Base-by-base conservation (phyloP, 225 moss, liverwort and hornwort genomes). In the Marchantia paleacea region DNA sequence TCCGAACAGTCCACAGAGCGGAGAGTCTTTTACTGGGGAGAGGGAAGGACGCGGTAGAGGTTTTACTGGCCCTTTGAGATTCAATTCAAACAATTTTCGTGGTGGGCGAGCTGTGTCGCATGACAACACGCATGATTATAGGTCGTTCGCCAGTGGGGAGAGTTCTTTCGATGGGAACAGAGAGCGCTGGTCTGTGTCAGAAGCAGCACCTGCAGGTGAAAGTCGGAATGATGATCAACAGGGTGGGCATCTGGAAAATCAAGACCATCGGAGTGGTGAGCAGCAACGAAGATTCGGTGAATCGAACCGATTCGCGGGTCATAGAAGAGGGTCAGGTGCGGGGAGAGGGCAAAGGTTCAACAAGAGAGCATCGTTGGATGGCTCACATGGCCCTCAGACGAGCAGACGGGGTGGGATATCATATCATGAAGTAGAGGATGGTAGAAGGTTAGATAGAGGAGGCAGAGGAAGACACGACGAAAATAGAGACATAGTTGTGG, bases 81-180 rank as follows among this genome's bases (percentile, higher is more conserved):
- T 49, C 3, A 55, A 47, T 25, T 19, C 64, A 19, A 19, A 13
- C 12, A 72, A 9, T 76, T 76, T 70, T 65, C 69, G 26, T 18
- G 72, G 52, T 14, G 54, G 72, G 14, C 48, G 60, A 69, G 50
- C 39, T 24, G 12, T 11, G 48, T 13, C 70, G 20, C 54, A 19
- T 3, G 26, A 74, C 1, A 58, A 29, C 22, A 10, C 55, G 25
- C 71, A 80, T 4, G 61, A 84, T 69, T 57, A n/a, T 76, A 53
- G 69, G 68, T 68, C 29, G 52, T 60, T 52, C 24, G 60, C 26
- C 52, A 73, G 61, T 22, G 78, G 74, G 20, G 54, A 70, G 25
- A 69, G 54, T 11, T 60, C 71, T 55, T 55, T 69, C 16, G 75
- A 76, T 20, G 82, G 72, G 10, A 82, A 85, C 60, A 75, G 80